Conservation (phyloP, 352 stramenopile species). For the Elongisporangium prolatum region DNA sequence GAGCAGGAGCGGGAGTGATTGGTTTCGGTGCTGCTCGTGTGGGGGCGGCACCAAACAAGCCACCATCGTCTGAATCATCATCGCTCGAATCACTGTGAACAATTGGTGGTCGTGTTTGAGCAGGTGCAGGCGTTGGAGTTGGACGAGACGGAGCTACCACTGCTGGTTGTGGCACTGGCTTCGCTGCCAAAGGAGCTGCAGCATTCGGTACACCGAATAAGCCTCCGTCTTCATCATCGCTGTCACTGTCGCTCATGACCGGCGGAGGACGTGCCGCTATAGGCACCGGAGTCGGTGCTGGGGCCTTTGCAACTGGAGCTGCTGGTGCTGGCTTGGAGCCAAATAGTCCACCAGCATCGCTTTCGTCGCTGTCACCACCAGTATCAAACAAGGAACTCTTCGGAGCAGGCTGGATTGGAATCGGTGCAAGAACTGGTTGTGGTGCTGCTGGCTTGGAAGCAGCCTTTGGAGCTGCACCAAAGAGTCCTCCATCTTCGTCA, state of each 20-base stretch:
- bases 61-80: conserved; percentile 47
- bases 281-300: neutral
- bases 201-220: conserved; percentile 28
- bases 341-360: conserved; percentile 38
- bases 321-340: conserved; percentile 7
- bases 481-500: conserved; percentile 32
- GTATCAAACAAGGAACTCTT: conserved; percentile 56
- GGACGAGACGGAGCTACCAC: conserved; percentile 5
- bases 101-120: conserved; percentile 22
- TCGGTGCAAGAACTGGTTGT: conserved; percentile 2
- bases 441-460: conserved; percentile 4
- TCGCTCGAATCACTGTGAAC: conserved; percentile 52
- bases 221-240: conserved; percentile 19
- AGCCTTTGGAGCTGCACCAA: conserved; percentile 31
- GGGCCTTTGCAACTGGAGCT: neutral
- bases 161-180: neutral
- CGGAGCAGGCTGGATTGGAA: conserved; percentile 14
- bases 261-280: conserved; percentile 6
- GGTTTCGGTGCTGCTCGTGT: conserved; percentile 6
- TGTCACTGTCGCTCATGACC: conserved; percentile 15
- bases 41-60: conserved; percentile 46
- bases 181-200: neutral
- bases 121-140: conserved; percentile 5
- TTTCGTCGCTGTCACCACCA: conserved; percentile 44
- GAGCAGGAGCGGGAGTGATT: conserved; percentile 2